A percentile compares a stretch with the other conserved stretches of the same genome.
phyloP scores from a whole-genome alignment of 2,329 filamentous ascomycete species.

The Calonectria ilicicola region DNA sequence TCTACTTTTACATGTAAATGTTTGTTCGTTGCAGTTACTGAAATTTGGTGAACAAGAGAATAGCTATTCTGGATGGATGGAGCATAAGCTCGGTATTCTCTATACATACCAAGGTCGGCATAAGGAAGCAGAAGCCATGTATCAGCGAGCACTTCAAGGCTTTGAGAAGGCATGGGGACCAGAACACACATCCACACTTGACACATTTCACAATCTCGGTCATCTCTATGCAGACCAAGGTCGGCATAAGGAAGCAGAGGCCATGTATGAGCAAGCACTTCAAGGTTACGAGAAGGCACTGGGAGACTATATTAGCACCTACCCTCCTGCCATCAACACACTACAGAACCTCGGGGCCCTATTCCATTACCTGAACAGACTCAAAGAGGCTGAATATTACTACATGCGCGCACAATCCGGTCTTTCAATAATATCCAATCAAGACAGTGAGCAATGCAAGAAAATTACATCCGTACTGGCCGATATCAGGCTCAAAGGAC shows the following conservation, averaged over 20 bases:
- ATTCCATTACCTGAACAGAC: background rate
- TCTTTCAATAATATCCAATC: no score
- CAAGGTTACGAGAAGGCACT: constrained; percentile 39
- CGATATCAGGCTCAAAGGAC: no score
- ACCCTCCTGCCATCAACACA: background rate
- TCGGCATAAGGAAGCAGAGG: constrained; percentile 34
- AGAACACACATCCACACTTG: background rate
- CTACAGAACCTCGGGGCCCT: background rate
- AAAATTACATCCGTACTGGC: no score
- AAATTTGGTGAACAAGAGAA: background rate
- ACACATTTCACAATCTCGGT: constrained; percentile 22
- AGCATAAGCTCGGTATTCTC: background rate
- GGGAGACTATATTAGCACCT: constrained; percentile 10
- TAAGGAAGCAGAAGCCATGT: background rate
- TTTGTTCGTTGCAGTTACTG: background rate
- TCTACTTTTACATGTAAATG: background rate
- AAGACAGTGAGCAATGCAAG: no score
- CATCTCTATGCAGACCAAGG: constrained; percentile 37
- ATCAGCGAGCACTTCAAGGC: background rate
- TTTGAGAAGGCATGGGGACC: background rate
- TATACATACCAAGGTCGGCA: background rate
- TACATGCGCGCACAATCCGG: background rate
- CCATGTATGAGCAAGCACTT: constrained; percentile 18
- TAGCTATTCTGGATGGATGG: background rate
- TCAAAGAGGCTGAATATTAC: background rate